These are phyloP conservation scores for Boletus reticuloceps DNA, from an alignment of 768 basidiomycete species.

Conservation along the genomic window DNA sequence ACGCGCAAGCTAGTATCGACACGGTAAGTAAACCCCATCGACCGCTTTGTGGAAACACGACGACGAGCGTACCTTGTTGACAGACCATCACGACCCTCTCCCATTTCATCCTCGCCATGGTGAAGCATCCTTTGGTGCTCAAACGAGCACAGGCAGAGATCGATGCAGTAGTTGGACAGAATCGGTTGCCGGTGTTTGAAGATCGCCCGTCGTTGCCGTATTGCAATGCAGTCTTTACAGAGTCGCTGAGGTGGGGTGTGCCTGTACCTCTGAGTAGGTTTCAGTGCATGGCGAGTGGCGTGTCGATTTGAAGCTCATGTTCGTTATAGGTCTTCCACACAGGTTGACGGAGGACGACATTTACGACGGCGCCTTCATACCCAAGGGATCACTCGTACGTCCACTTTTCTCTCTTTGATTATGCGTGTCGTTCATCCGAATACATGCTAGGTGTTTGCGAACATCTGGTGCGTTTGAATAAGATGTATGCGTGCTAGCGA, in stretches of 20 bases:
- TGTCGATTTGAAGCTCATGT: background rate
- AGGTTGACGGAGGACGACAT: slow-evolving; percentile 64
- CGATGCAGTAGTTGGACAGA: slow-evolving; percentile 43
- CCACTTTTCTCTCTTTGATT: background rate
- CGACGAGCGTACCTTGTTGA: background rate
- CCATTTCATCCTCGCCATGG: slow-evolving; percentile 68
- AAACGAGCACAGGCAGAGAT: slow-evolving; percentile 63
- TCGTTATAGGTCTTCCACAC: slow-evolving; percentile 54
- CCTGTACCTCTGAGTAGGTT: slow-evolving; percentile 56
- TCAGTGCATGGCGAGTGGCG: background rate
- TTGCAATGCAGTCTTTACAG: slow-evolving; percentile 53
- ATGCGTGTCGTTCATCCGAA: slow-evolving; percentile 4
- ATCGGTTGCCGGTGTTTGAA: slow-evolving; percentile 56
- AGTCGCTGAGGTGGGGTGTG: slow-evolving; percentile 54
- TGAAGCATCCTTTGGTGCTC: slow-evolving; percentile 55
- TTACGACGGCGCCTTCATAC: slow-evolving; percentile 57
- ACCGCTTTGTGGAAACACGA: background rate
- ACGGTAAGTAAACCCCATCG: slow-evolving; percentile 41
- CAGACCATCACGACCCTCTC: slow-evolving; percentile 49
- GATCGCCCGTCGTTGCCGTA: slow-evolving; percentile 59
- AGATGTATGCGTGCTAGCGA: background rate
- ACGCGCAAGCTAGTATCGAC: slow-evolving; percentile 48
- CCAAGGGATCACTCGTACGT: slow-evolving; percentile 58
- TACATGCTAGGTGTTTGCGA: slow-evolving; percentile 45
- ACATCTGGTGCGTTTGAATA: slow-evolving; percentile 49